These are phyloP conservation scores for Lomentospora prolificans DNA, from an alignment of 2,329 filamentous ascomycete species.

Conservation along the genomic window DNA sequence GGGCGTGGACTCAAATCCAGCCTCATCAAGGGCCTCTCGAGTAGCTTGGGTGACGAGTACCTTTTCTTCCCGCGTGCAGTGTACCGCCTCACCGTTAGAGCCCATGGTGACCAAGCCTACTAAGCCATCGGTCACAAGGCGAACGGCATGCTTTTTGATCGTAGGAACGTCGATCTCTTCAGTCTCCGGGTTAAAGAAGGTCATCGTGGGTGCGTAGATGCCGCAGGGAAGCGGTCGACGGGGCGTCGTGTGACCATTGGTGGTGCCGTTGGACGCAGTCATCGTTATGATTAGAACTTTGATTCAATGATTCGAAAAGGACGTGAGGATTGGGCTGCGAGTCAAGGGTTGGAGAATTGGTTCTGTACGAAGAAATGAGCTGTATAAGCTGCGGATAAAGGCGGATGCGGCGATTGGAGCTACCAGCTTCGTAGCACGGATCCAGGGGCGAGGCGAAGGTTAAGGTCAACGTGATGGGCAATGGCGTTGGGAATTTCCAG, in stretches of 20 bases:
- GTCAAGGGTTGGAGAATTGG: no score
- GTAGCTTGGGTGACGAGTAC: slow-evolving; percentile 65
- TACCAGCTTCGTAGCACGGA: no score
- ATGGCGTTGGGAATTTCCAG: no score
- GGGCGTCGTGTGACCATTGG: slow-evolving; percentile 10
- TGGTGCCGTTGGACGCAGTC: slow-evolving; percentile 13
- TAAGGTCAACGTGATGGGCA: no score
- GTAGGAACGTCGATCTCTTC: slow-evolving; percentile 75
- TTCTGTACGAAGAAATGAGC: no score
- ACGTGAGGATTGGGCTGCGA: no score
- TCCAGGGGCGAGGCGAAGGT: no score
- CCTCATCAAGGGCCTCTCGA: slow-evolving; percentile 70
- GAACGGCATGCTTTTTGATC: slow-evolving; percentile 72
- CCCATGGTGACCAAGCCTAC: slow-evolving; percentile 80
- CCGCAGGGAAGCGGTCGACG: slow-evolving; percentile 60
- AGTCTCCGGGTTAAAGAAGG: slow-evolving; percentile 75
- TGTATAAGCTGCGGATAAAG: no score
- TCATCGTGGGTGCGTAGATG: slow-evolving; percentile 84
- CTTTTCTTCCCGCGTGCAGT: slow-evolving; percentile 72
- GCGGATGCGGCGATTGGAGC: no score
- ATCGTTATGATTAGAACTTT: slow-evolving; percentile 9
- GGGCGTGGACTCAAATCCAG: slow-evolving; percentile 65
- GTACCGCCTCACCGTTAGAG: slow-evolving; percentile 82
- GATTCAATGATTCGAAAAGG: no score
- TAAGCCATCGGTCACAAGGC: slow-evolving; percentile 67